Conservation (phyloP, 176 grass and related monocot species). For the Phoenix roebelenii region DNA sequence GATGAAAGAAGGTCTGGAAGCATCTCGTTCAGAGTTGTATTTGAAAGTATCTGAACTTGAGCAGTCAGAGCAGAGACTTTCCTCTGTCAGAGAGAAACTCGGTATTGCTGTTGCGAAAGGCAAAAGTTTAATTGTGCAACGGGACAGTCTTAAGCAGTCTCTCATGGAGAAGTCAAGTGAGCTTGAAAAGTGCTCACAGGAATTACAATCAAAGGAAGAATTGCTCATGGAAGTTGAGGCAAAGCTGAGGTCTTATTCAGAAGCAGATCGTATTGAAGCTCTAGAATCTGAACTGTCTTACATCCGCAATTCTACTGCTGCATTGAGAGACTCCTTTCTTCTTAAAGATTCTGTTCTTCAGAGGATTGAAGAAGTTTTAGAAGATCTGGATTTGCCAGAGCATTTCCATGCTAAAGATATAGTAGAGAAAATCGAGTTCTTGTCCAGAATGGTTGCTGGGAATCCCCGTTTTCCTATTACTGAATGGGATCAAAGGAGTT, state of each 20-base stretch:
- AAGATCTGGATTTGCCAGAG: slow-evolving; percentile 93
- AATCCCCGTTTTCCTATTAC: slow-evolving; percentile 31
- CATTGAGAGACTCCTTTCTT: slow-evolving; percentile 95
- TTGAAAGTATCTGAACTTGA: slow-evolving; percentile 62
- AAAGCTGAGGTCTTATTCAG: slow-evolving; percentile 74
- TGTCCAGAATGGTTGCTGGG: slow-evolving; percentile 59
- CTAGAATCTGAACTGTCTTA: slow-evolving; percentile 95
- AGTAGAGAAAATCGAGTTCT: slow-evolving; percentile 83
- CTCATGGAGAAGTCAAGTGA: slow-evolving; percentile 69
- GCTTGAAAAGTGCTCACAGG: slow-evolving; percentile 62
- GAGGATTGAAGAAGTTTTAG: slow-evolving; percentile 92
- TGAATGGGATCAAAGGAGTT: slow-evolving; percentile 39
- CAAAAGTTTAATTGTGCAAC: slow-evolving; percentile 86
- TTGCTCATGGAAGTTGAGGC: slow-evolving; percentile 57
- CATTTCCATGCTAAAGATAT: slow-evolving; percentile 85
- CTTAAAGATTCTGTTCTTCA: slow-evolving; percentile 89
- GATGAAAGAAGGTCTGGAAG: slow-evolving; percentile 44
- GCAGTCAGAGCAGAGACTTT: slow-evolving; percentile 80
- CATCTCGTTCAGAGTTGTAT: slow-evolving; percentile 38
- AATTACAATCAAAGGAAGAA: slow-evolving; percentile 51
- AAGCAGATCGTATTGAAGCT: slow-evolving; percentile 94
- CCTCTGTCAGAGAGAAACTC: slow-evolving; percentile 79
- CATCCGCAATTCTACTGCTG: slow-evolving; percentile 85
- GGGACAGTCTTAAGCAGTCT: slow-evolving; percentile 85
- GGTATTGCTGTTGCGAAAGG: slow-evolving; percentile 96